phyloP scores from a whole-genome alignment of 1,284 basidiomycete genomes.

The Volvariella volvacea region DNA sequence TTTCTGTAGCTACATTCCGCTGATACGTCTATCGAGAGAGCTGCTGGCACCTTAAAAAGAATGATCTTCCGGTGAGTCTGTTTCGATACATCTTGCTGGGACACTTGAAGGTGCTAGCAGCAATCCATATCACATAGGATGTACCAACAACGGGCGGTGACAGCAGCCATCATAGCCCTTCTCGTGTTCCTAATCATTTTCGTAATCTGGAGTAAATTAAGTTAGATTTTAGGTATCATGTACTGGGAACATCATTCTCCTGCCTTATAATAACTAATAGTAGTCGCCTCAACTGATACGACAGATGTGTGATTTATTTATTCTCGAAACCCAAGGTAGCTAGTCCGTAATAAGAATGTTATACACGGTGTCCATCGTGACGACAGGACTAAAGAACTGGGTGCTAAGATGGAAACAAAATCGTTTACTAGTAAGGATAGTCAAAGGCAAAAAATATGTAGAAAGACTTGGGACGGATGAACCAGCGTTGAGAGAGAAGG shows the following conservation, averaged over 20 bases:
- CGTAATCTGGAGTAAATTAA: conserved; percentile 68
- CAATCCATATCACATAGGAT: conserved; percentile 41
- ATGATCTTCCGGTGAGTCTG: conserved; percentile 66
- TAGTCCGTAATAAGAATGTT: conserved; percentile 12
- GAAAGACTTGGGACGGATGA: too few species aligned
- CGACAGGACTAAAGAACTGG: neutral
- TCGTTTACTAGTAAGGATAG: too few species aligned
- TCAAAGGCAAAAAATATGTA: too few species aligned
- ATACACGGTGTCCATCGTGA: conserved; percentile 15
- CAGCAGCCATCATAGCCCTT: conserved; percentile 60
- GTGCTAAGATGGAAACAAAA: too few species aligned
- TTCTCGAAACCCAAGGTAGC: neutral
- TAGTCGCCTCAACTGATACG: too few species aligned
- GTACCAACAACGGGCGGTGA: conserved; percentile 76
- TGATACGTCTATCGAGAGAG: conserved; percentile 65
- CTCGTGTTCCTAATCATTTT: conserved; percentile 65
- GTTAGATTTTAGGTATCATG: conserved; percentile 21
- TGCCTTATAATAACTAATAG: neutral
- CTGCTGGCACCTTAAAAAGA: conserved; percentile 66
- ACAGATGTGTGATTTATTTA: too few species aligned
- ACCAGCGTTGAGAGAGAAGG: too few species aligned
- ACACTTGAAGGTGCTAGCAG: conserved; percentile 30
- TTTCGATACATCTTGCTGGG: conserved; percentile 12
- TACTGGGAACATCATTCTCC: neutral
- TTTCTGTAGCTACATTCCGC: conserved; percentile 54